Base-by-base conservation (phyloP, 768 basidiomycete species). In the Naganishia friedmannii region DNA sequence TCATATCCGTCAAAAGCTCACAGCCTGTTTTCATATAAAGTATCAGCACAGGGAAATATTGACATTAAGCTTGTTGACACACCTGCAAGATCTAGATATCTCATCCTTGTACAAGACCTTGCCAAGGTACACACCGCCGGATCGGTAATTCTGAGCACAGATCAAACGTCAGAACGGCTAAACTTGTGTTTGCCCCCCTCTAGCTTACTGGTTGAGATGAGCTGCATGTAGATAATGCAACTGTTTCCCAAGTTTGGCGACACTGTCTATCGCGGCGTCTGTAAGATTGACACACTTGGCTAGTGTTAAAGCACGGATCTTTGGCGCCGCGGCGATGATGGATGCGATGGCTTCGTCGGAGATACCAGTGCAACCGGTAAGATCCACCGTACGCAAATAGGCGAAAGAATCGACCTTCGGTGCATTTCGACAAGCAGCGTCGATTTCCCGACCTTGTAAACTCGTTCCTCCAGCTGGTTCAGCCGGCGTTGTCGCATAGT, bases 71-170 rank as follows among this genome's bases (percentile, higher is more conserved):
- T 29, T 17, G 1, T 28, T 12, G n/a, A 42, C 60, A 60, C 70
- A 94, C 93, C 93, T 6, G 96, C 96, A 72, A 99, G 89, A 81
- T 99, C 96, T 74, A 99, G 88, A 79, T 98, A 99, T 75, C 96
- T 85, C 73, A 99, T 81, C 34, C 95, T 85, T 0, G 91, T 93
- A 81, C 96, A 99, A 42, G 87, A 85, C 53, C 91, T 85, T 13
- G 93, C 94, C 28, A 99, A 84, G 12, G 86, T 85, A 67, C 87
- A 88, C 42, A 99, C 90, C 9, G 90, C 92, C 48, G 86, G 86
- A 80, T 99, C 96, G 8, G 93, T 95, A 72, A 98, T 93, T 74
- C 88, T 88, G 73, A 26, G 23, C 48, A n/a, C 21, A 51, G 23
- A 12, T 28, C 23, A 23, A 23, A 2, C 26, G 28, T 84, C 84